phyloP scores from a whole-genome alignment of 1,284 basidiomycete genomes.

The Moniliella sp. region DNA sequence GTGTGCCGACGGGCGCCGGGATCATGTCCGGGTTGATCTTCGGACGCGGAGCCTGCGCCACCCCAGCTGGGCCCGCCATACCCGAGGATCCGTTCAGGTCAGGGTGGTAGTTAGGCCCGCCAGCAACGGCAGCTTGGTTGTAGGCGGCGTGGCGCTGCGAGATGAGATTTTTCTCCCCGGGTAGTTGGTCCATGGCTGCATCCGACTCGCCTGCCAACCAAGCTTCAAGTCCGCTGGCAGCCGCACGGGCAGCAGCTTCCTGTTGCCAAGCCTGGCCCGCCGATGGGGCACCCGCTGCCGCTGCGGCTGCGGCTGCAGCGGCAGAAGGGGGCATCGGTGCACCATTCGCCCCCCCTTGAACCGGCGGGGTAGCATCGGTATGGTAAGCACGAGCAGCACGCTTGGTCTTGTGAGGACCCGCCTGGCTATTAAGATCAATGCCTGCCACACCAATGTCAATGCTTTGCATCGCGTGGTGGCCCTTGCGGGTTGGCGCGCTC shows the following conservation, averaged over 20 bases:
- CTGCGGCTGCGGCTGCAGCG: too few species aligned
- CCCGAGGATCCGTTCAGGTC: not conserved
- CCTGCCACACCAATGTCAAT: not conserved
- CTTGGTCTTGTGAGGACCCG: slow-evolving; percentile 20
- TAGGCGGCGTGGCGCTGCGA: slow-evolving; percentile 18
- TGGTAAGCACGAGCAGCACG: slow-evolving; percentile 32
- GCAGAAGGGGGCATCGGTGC: too few species aligned
- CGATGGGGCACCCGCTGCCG: slow-evolving; percentile 15
- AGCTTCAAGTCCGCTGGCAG: slow-evolving; percentile 9
- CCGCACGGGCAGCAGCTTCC: slow-evolving; percentile 19
- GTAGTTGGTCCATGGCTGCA: slow-evolving; percentile 26
- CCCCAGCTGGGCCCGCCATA: slow-evolving; percentile 2
- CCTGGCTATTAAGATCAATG: slow-evolving; percentile 1
- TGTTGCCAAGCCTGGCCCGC: slow-evolving; percentile 21
- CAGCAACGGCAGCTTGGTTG: slow-evolving; percentile 12
- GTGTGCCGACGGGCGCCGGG: slow-evolving; percentile 65
- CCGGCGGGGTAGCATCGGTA: slow-evolving; percentile 12
- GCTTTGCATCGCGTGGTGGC: slow-evolving; percentile 4
- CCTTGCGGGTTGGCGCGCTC: too few species aligned
- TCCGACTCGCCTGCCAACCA: slow-evolving; percentile 7
- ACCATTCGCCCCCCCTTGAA: slow-evolving; percentile 18
- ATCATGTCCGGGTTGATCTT: slow-evolving; percentile 76
- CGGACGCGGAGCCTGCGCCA: slow-evolving; percentile 42
- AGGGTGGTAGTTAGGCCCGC: not conserved
- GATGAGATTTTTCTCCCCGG: slow-evolving; percentile 24